phyloP scores from a whole-genome alignment of 106 monocot genomes.

The Platanthera zijinensis region DNA sequence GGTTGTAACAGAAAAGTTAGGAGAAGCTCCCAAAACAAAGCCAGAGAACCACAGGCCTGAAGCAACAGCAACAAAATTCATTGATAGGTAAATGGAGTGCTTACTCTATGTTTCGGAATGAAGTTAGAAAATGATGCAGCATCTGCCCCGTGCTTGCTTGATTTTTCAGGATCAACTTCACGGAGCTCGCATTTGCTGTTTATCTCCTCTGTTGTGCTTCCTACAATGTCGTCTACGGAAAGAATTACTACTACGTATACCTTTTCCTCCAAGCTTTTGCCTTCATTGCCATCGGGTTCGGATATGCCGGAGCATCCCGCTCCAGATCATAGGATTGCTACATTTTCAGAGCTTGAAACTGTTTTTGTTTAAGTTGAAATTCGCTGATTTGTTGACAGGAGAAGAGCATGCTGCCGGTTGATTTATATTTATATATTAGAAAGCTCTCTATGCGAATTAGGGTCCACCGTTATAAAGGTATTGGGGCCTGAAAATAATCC shows the following conservation, averaged over 20 bases:
- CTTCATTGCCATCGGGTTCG: constrained; percentile 35
- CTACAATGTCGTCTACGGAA: constrained; percentile 35
- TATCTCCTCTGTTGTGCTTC: constrained; percentile 49
- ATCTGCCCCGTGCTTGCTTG: not conserved
- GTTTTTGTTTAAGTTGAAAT: not conserved
- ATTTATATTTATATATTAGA: too few species aligned
- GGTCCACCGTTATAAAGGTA: too few species aligned
- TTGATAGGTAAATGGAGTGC: constrained; percentile 22
- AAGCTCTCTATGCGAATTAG: too few species aligned
- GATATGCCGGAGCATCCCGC: constrained; percentile 32
- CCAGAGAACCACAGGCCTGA: constrained; percentile 8
- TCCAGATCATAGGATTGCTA: not conserved
- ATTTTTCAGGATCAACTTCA: constrained; percentile 28
- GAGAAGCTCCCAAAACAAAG: constrained; percentile 18
- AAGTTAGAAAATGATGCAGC: not conserved
- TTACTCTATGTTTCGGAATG: not conserved
- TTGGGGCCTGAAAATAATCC: too few species aligned
- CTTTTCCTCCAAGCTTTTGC: constrained; percentile 37
- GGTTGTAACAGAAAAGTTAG: constrained; percentile 46
- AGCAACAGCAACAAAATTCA: constrained; percentile 10
- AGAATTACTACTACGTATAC: constrained; percentile 39
- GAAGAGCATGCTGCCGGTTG: not conserved
- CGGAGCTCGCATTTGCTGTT: constrained; percentile 32
- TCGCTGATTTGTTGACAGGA: not conserved
- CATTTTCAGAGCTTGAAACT: not conserved